Percentiles rank a stretch among this genome's conserved stretches.
Evolutionary conservation across 495 filamentous ascomycete genomes (phyloP).

Genomic region (Trypethelium eluteriae): DNA sequence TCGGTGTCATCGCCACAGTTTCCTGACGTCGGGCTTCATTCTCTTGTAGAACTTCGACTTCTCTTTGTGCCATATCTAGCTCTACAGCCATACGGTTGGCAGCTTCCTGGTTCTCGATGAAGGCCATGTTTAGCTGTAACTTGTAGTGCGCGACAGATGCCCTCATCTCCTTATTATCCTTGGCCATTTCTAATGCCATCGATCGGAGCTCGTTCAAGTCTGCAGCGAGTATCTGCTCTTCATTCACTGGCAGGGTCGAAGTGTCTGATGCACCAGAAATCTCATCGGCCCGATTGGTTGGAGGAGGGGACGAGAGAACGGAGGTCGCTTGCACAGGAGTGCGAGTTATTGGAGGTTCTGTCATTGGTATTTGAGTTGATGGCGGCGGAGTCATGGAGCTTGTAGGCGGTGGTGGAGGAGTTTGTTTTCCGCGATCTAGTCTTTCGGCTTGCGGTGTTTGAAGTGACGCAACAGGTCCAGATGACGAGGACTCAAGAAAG

Average conservation of each 20-base stretch:
- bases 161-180: slow-evolving; percentile 54
- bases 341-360: slow-evolving; percentile 16
- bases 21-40: slow-evolving; percentile 4
- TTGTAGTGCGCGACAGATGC: slow-evolving; percentile 87
- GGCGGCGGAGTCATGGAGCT: slow-evolving; percentile 24
- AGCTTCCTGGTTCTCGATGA: slow-evolving; percentile 77
- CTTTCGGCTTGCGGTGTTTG: slow-evolving; percentile 2
- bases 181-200: slow-evolving; percentile 49
- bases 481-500: not conserved
- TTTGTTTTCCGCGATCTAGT: not conserved
- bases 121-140: slow-evolving; percentile 79
- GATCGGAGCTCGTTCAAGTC: slow-evolving; percentile 49
- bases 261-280: not conserved
- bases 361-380: slow-evolving; percentile 18
- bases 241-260: not conserved
- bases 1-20: not conserved
- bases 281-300: slow-evolving; percentile 16
- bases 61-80: slow-evolving; percentile 81
- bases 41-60: slow-evolving; percentile 74
- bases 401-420: not conserved
- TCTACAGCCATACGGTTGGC: slow-evolving; percentile 85
- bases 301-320: slow-evolving; percentile 30
- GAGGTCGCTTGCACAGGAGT: slow-evolving; percentile 24
- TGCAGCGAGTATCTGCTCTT: slow-evolving; percentile 20
- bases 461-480: not conserved